Conservation (phyloP, 306 rosid genomes). For the Geum urbanum region DNA sequence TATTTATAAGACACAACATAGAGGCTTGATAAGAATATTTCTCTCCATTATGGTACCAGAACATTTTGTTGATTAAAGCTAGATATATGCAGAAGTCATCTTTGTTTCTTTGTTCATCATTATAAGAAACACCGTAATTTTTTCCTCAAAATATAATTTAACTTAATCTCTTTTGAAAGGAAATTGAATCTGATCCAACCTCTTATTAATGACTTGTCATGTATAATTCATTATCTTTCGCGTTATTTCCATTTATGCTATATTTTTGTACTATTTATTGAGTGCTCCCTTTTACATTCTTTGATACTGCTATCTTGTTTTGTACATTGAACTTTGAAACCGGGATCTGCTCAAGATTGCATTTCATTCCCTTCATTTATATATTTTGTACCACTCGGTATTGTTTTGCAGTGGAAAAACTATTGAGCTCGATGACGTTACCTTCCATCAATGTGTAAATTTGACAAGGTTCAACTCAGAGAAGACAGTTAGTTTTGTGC, state of each 20-base stretch:
- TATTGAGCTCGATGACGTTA: slow-evolving; percentile 91
- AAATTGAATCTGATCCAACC: not conserved
- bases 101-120: not conserved
- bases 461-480: slow-evolving; percentile 91
- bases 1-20: not conserved
- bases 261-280: not conserved
- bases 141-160: not conserved
- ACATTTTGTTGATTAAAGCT: not conserved
- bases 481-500: slow-evolving; percentile 97
- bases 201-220: too few species aligned
- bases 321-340: not conserved
- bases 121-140: not conserved
- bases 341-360: not conserved
- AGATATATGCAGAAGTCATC: not conserved
- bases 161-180: too few species aligned
- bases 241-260: not conserved
- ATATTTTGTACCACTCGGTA: not conserved
- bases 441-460: slow-evolving; percentile 95
- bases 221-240: not conserved
- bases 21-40: not conserved
- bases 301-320: not conserved
- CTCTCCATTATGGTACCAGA: not conserved
- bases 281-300: not conserved
- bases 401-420: slow-evolving; percentile 78
- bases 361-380: not conserved